Percentiles rank a stretch among this genome's conserved stretches.
Conservation (phyloP, 2,329 filamentous ascomycete species). For the Apiospora pterosperma region DNA sequence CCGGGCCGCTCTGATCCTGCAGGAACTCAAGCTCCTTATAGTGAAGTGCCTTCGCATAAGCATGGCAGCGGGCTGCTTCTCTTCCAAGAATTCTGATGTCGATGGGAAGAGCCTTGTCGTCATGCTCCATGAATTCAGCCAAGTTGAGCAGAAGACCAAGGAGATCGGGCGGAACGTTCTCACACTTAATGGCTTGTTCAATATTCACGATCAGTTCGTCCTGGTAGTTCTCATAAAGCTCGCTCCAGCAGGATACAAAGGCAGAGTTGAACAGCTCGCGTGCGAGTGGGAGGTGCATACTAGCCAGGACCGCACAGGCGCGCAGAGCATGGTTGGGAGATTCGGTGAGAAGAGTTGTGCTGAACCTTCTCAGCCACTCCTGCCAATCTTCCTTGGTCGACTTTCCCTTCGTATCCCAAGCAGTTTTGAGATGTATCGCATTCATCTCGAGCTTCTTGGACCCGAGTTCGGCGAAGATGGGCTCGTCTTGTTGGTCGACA, state of each 20-base stretch:
- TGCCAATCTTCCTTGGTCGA: slow-evolving; percentile 99
- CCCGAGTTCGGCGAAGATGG: slow-evolving; percentile 75
- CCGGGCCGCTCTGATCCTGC: slow-evolving; percentile 92
- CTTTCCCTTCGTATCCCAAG: slow-evolving; percentile 96
- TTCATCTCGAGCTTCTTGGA: slow-evolving; percentile 97
- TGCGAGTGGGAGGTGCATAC: slow-evolving; percentile 86
- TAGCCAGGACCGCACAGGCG: slow-evolving; percentile 87
- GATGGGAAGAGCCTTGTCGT: slow-evolving; percentile 96
- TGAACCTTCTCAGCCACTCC: slow-evolving; percentile 97
- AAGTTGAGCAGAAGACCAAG: slow-evolving; percentile 91
- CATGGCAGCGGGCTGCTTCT: slow-evolving; percentile 94
- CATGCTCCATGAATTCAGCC: slow-evolving; percentile 99
- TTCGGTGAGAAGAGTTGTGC: slow-evolving; percentile 89
- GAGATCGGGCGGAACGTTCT: slow-evolving; percentile 93
- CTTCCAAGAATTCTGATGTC: slow-evolving; percentile 93
- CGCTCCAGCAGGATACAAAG: slow-evolving; percentile 98
- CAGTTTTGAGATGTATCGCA: slow-evolving; percentile 91
- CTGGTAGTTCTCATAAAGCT: slow-evolving; percentile 94
- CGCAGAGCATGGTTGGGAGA: slow-evolving; percentile 93
- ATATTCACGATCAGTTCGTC: slow-evolving; percentile 95
- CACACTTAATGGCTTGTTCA: slow-evolving; percentile 90
- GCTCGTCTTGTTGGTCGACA: slow-evolving; percentile 73
- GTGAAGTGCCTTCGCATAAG: slow-evolving; percentile 95
- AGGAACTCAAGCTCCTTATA: slow-evolving; percentile 99
- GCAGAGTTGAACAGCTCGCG: slow-evolving; percentile 97